Evolutionary conservation across 2,329 filamentous ascomycete genomes (phyloP).

Genomic region (Fusarium sp.): DNA sequence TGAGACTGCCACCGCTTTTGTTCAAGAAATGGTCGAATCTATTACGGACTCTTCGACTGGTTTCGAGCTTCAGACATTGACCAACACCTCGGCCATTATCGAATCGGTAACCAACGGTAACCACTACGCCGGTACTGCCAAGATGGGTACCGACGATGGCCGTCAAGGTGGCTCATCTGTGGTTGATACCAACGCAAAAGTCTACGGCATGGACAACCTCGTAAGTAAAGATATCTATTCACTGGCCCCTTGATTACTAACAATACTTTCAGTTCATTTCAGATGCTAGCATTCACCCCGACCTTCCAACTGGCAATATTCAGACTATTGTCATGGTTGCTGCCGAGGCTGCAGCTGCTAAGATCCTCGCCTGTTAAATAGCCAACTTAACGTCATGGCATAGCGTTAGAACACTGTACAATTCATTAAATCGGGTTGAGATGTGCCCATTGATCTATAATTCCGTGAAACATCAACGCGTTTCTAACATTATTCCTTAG

Average conservation of each 20-base stretch:
- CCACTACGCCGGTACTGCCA: constrained; percentile 71
- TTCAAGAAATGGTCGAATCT: constrained; percentile 71
- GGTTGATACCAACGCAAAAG: constrained; percentile 73
- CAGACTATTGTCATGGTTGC: constrained; percentile 74
- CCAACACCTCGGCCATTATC: constrained; percentile 50
- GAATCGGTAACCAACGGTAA: constrained; percentile 55
- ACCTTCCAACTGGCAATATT: constrained; percentile 77
- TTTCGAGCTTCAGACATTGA: constrained; percentile 26
- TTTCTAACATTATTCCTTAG: too few species aligned
- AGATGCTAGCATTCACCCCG: constrained; percentile 77
- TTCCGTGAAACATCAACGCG: too few species aligned
- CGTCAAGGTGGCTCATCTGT: constrained; percentile 68
- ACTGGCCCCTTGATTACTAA: background rate
- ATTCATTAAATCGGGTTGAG: too few species aligned
- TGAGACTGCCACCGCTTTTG: constrained; percentile 73
- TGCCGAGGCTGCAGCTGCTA: constrained; percentile 70
- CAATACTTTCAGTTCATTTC: constrained; percentile 64
- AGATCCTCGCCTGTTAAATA: constrained; percentile 28
- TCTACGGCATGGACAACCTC: constrained; percentile 77
- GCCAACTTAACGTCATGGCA: too few species aligned
- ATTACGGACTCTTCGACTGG: constrained; percentile 56
- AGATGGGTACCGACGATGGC: constrained; percentile 71
- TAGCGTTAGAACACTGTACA: too few species aligned
- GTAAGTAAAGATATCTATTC: constrained; percentile 3
- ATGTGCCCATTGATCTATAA: too few species aligned